phyloP scores from a whole-genome alignment of 768 basidiomycete species.

The Pleurotus platypus region DNA sequence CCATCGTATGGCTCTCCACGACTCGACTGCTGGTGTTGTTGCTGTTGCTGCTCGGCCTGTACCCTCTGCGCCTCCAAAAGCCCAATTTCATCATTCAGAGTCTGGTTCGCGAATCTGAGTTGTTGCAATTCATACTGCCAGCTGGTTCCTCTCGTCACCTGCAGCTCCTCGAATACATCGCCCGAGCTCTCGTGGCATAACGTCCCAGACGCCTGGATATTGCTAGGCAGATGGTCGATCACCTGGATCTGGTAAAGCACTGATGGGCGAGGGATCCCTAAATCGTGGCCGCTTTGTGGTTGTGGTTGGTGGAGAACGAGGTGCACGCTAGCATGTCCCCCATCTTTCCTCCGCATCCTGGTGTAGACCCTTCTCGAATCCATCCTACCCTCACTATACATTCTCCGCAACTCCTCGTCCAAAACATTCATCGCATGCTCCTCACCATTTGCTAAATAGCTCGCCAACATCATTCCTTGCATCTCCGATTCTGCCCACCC shows the following conservation, averaged over 20 bases:
- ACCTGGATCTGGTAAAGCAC: constrained; percentile 36
- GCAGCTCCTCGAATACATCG: constrained; percentile 72
- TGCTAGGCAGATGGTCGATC: constrained; percentile 11
- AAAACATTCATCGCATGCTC: constrained; percentile 18
- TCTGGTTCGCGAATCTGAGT: constrained; percentile 66
- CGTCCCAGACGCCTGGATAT: constrained; percentile 10
- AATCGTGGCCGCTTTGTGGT: not conserved
- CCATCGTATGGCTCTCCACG: not conserved
- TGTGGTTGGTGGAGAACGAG: constrained; percentile 21
- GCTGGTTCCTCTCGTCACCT: constrained; percentile 62
- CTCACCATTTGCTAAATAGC: constrained; percentile 27
- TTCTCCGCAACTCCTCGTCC: constrained; percentile 21
- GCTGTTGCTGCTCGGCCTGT: not conserved
- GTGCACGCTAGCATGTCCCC: constrained; percentile 17
- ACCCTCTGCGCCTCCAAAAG: constrained; percentile 22
- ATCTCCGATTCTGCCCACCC: constrained; percentile 57
- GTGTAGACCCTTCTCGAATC: constrained; percentile 25
- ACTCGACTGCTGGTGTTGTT: not conserved
- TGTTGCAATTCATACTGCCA: constrained; percentile 96
- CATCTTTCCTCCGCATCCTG: constrained; percentile 37
- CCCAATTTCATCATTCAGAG: constrained; percentile 53
- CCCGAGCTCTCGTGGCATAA: constrained; percentile 8
- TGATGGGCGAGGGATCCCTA: constrained; percentile 28
- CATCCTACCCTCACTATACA: constrained; percentile 14
- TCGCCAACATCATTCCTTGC: constrained; percentile 42